Evolutionary conservation across 1,284 basidiomycete genomes (phyloP), one percentile per base, ranked within the genome.

Genomic region (Malassezia sp.): DNA sequence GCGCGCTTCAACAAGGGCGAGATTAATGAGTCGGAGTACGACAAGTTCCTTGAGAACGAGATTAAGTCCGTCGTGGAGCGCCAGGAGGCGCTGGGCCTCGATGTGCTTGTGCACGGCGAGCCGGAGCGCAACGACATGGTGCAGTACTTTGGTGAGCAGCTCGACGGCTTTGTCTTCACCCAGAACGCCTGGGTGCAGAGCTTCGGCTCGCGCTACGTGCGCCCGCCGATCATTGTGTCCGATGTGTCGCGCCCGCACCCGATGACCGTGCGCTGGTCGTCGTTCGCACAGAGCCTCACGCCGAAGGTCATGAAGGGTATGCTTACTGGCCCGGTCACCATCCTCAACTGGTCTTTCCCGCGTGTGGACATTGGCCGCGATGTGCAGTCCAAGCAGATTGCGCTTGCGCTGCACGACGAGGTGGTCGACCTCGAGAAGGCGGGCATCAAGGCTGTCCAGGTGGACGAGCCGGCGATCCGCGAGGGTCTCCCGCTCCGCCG

Each of bases 311-410:
- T 99, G 86, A 99, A 99, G 83, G 91, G 91, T 64, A 97, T 97
- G 93, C 66, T 74, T 56, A 91, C 91, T 54, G 89, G 90, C 56
- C 72, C 71, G 33, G 71, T 73, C 54, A 73, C 72, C 47, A 95
- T 97, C 75, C 81, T 97, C 74, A 96, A 96, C 80, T 97, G 93
- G 93, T 97, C 93, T 33, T 99, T 97, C 91, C 93, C 93, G 68
- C 91, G 93, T 75, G 88, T 87, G 61, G 93, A 99, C 73, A 84
- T 97, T 67, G 80, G 84, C 53, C 86, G 87, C 73, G 93, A 97
- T 76, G 73, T 91, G 56, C 93, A 99, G 77, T 89, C 88, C 72
- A 89, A 90, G 78, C 93, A 99, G 75, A 83, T 99, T 65, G 93
- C 93, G 48, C 80, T 99, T 56, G 85, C 93, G 52, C 86, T 99